phyloP scores from a whole-genome alignment of 2,329 filamentous ascomycete species.

The Diplodia seriata region DNA sequence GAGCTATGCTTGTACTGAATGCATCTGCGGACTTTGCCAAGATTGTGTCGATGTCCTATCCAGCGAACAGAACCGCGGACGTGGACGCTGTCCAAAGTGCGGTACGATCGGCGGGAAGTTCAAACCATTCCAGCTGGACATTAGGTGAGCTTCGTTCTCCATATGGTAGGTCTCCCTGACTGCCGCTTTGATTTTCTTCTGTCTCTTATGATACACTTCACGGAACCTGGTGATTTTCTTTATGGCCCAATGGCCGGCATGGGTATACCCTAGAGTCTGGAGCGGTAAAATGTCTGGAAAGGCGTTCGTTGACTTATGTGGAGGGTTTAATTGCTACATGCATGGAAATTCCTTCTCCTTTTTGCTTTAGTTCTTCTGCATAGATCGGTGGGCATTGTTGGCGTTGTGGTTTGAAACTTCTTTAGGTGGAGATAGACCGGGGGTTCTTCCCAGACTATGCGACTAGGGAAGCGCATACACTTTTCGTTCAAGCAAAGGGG shows the following conservation, averaged over 20 bases:
- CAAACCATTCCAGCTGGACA: conserved; percentile 85
- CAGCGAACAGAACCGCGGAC: conserved; percentile 72
- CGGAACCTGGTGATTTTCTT: conserved; percentile 15
- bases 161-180: conserved; percentile 15
- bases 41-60: conserved; percentile 84
- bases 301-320: conserved; percentile 24
- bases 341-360: not conserved
- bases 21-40: conserved; percentile 90
- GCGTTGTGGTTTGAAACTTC: conserved; percentile 12
- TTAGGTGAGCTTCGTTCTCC: conserved; percentile 62
- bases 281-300: conserved; percentile 26
- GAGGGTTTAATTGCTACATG: conserved; percentile 3
- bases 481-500: not conserved
- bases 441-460: not conserved
- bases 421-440: conserved; percentile 13
- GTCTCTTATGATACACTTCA: conserved; percentile 15
- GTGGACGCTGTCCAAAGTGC: conserved; percentile 77
- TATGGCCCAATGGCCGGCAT: conserved; percentile 15
- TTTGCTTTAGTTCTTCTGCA: conserved; percentile 35
- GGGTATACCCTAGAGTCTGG: conserved; percentile 34
- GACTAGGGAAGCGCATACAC: not conserved
- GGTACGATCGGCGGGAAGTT: conserved; percentile 79
- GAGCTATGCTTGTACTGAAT: conserved; percentile 94
- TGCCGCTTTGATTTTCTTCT: conserved; percentile 8
- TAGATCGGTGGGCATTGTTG: conserved; percentile 35